These are phyloP conservation scores for Verticillium albo-atrum DNA, from an alignment of 2,329 filamentous ascomycete species.

Conservation along the genomic window DNA sequence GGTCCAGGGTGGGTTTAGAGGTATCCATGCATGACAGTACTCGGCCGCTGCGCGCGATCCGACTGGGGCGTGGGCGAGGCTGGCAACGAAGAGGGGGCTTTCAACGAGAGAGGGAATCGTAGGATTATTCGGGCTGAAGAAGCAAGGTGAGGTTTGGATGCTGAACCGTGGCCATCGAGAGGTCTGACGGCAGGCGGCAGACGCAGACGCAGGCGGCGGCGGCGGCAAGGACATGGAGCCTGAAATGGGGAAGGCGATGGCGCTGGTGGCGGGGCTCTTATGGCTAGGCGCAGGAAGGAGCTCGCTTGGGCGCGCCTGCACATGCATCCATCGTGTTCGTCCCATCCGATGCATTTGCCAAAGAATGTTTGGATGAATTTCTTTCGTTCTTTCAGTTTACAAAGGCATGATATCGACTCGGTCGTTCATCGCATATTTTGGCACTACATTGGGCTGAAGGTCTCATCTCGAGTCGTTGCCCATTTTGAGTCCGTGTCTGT, in stretches of 20 bases:
- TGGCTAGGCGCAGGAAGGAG: constrained; percentile 7
- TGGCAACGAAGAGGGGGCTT: not conserved
- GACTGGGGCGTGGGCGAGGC: not conserved
- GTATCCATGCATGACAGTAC: constrained; percentile 37
- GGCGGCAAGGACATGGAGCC: not conserved
- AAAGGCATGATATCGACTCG: too few species aligned
- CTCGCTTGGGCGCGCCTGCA: not conserved
- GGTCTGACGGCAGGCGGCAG: not conserved
- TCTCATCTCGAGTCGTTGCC: too few species aligned
- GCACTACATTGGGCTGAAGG: too few species aligned
- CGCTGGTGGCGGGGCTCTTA: constrained; percentile 9
- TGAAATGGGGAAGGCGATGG: not conserved
- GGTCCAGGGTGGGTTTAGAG: constrained; percentile 54
- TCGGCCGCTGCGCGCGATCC: constrained; percentile 8
- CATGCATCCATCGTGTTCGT: not conserved
- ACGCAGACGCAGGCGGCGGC: too few species aligned
- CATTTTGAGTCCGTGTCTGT: too few species aligned
- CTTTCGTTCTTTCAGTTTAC: too few species aligned
- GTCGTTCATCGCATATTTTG: too few species aligned
- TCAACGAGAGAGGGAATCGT: not conserved
- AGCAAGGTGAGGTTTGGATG: not conserved
- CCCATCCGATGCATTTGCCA: too few species aligned
- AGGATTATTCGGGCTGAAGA: not conserved
- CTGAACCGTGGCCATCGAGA: not conserved
- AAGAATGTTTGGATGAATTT: too few species aligned